Percentiles rank a stretch among this genome's conserved stretches.
phyloP scores from a whole-genome alignment of 2,329 filamentous ascomycete species.

The Beauveria sp. region DNA sequence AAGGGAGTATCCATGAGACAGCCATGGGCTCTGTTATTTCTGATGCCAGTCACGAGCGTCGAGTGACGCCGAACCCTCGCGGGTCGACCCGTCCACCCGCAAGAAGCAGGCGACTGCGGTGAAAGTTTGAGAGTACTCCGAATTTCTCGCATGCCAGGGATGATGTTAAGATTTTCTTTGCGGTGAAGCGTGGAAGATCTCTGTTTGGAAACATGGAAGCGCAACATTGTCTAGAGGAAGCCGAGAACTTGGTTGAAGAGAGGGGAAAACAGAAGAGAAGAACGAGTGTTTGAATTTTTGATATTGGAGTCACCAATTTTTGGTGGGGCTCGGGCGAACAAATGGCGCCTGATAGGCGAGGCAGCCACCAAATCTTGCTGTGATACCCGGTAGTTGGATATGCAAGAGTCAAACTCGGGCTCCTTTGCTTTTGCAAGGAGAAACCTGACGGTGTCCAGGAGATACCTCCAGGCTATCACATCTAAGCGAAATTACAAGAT shows the following conservation, averaged over 20 bases:
- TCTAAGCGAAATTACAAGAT: no score
- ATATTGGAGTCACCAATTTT: constrained; percentile 3
- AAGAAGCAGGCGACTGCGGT: constrained; percentile 35
- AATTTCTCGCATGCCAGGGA: constrained; percentile 39
- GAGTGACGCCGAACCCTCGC: constrained; percentile 71
- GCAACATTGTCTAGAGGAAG: constrained; percentile 16
- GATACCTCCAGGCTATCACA: no score
- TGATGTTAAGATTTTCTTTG: constrained; percentile 3
- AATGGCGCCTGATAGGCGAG: constrained; percentile 5
- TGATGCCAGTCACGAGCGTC: constrained; percentile 78
- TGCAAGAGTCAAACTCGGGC: not conserved
- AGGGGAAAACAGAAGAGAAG: constrained; percentile 1
- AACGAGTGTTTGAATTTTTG: constrained; percentile 9
- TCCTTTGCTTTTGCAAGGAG: no score
- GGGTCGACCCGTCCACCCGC: constrained; percentile 52
- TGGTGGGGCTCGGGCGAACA: not conserved
- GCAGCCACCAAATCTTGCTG: not conserved
- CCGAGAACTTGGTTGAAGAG: constrained; percentile 15
- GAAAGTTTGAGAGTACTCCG: constrained; percentile 78
- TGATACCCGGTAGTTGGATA: not conserved
- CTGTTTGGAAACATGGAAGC: constrained; percentile 18
- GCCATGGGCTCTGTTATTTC: constrained; percentile 59
- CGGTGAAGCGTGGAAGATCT: constrained; percentile 3
- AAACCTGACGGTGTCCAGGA: no score
- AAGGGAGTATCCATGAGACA: constrained; percentile 18